Conservation (phyloP, 805 yeast species). For the Yamadazyma tumulicola region DNA sequence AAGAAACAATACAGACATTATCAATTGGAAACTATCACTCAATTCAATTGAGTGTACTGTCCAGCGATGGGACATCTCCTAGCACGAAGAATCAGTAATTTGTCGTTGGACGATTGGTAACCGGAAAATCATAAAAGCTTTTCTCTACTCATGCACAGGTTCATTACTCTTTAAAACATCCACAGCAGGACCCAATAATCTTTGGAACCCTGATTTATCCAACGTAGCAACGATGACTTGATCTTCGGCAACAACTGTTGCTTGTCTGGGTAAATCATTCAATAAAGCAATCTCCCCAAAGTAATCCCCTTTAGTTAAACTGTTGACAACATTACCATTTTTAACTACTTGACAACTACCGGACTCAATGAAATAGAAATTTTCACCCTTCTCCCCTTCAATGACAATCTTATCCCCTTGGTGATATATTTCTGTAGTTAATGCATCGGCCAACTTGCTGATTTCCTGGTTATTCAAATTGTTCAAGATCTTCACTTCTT, state of each 20-base stretch:
- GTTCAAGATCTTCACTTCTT: constrained; percentile 78
- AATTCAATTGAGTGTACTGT: constrained; percentile 3
- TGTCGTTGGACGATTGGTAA: too few species aligned
- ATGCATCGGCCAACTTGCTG: constrained; percentile 90
- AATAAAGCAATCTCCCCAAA: constrained; percentile 95
- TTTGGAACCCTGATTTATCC: constrained; percentile 88
- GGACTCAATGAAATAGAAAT: constrained; percentile 50
- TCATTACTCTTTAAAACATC: constrained; percentile 83
- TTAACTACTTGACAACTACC: constrained; percentile 77
- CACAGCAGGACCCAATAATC: constrained; percentile 91
- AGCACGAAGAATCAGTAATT: too few species aligned
- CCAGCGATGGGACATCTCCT: too few species aligned
- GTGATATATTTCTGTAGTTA: constrained; percentile 69
- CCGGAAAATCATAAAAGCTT: too few species aligned
- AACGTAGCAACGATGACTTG: constrained; percentile 85
- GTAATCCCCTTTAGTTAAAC: constrained; percentile 78
- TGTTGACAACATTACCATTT: constrained; percentile 45
- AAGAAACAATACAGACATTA: not conserved
- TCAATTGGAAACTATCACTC: not conserved
- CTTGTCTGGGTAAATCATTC: constrained; percentile 90
- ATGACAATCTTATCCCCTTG: constrained; percentile 71
- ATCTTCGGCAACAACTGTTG: constrained; percentile 78
- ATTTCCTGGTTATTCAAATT: constrained; percentile 76
- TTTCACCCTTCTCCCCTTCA: constrained; percentile 71
- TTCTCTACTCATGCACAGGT: constrained; percentile 70